Percentiles rank a stretch among this genome's conserved stretches.
Conservation (phyloP, 164 flowering plant species). For the Magnolia changhungtana region DNA sequence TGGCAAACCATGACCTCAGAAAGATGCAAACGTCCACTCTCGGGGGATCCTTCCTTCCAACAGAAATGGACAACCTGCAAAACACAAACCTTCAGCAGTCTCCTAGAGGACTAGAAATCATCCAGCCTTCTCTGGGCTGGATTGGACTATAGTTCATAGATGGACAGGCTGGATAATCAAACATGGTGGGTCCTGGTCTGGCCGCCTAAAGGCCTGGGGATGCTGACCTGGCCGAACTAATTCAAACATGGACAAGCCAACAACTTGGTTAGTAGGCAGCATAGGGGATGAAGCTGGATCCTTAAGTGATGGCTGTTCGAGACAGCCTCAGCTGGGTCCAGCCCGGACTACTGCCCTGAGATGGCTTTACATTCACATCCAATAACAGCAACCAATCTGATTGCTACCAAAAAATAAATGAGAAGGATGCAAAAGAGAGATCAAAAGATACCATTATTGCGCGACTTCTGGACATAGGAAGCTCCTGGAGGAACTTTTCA, state of each 20-base stretch:
- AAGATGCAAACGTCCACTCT: slow-evolving; percentile 39
- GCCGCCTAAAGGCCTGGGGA: background rate
- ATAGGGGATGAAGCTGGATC: background rate
- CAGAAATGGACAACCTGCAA: slow-evolving; percentile 65
- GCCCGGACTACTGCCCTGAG: background rate
- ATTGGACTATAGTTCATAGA: background rate
- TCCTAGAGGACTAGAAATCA: background rate
- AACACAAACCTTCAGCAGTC: background rate
- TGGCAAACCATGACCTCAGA: slow-evolving; percentile 46
- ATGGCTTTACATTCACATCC: background rate
- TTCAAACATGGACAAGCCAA: background rate
- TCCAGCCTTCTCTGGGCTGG: too few species aligned
- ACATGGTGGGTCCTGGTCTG: background rate
- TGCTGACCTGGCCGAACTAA: background rate
- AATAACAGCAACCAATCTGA: too few species aligned
- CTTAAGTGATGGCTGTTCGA: background rate
- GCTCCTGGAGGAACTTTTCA: slow-evolving; percentile 84
- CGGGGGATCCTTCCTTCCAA: slow-evolving; percentile 54
- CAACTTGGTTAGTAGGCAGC: background rate
- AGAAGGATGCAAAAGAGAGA: background rate
- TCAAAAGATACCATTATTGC: slow-evolving; percentile 75
- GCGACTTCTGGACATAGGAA: slow-evolving; percentile 86
- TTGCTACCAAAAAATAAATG: background rate
- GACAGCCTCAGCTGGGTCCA: background rate
- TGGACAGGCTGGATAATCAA: background rate